Evolutionary conservation across 164 flowering plant genomes (phyloP), one percentile per base, ranked within the genome.

Genomic region (Tinospora cordifolia): DNA sequence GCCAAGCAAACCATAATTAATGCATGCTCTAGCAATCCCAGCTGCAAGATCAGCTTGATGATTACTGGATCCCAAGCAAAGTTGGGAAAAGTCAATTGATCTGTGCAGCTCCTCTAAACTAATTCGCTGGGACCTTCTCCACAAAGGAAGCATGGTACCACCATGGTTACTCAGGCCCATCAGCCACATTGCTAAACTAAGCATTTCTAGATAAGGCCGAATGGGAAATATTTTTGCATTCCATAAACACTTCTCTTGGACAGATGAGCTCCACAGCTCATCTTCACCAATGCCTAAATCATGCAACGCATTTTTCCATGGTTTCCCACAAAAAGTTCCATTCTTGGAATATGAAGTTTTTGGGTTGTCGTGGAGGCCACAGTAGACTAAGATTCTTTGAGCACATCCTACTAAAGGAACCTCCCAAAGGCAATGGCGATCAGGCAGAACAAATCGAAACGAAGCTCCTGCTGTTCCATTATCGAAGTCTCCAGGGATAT

Each of bases 381-480:
- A 95, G 69, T 83, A 95, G 51, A 95, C 91, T 59, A 95, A 72
- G 34, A 90, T 84, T 75, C 80, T 86, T 67, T 76, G 87, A 2
- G 78, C 78, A 74, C 81, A 65, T 69, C 85, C 94, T 36, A 87
- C 75, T 69, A 92, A 83, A 11, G 98, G 99, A 76, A 92, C 99
- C 83, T 95, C 98, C 99, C 99, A 95, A 69, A 95, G 84, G 77
- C 98, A 95, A 82, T 90, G 98, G 63, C 96, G 94, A 81, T 92
- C 98, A 21, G 99, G 99, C 72, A 95, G 91, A 76, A 90, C 73
- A 78, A 95, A 92, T 70, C 77, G 81, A 77, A 80, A 76, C 62
- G 77, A 74, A 68, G 79, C 77, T 27, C 76, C 79, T 27, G 65
- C 64, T 9, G 62, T 54, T 69, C 19, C 72, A 62, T 69, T 34